Evolutionary conservation across 2,329 filamentous ascomycete genomes (phyloP), one percentile per base, ranked within the genome.

Genomic region (Teratosphaeria nubilosa): DNA sequence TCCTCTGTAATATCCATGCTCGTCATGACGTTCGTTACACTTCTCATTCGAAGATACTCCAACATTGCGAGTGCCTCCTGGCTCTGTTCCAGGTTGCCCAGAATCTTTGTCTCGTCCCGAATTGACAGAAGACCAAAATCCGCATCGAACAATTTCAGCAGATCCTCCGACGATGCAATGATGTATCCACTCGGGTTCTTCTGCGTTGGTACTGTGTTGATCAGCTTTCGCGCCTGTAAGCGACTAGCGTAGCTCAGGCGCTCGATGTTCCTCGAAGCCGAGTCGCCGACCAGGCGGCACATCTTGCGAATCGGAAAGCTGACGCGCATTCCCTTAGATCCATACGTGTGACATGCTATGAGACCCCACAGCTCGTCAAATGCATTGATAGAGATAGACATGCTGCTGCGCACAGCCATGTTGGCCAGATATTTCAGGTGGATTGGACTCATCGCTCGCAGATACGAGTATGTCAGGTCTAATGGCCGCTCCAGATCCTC

Each of bases 241-340:
- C 90, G 82, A 1, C 88, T 91, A 3, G 90, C 88, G 68, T 95
- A 95, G 0, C 90, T 95, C 0, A 96, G 76, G 32, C 90, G 80
- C 70, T 96, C 91, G 41, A 96, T 92, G 64, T 94, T 96, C 53
- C 89, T 80, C 0, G 89, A 95, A 0, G 90, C 89, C 0, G 86
- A 90, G 66, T 96, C 91, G 3, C 91, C 90, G 2, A 96, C 83
- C 4, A 96, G 76, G 5, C 90, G 85, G 70, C 91, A 96, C 86
- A 96, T 92, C 72, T 95, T 95, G 13, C 91, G 82, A 54, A 95
- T 91, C 0, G 91, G 90, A 67, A 96, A 96, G 0, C 89, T 89
- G 0, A 96, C 90, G n/a, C 91, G 82, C 89, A 94, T 95, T 3
- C 90, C 90, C 51, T 80, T 81, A 1, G 73, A 62, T 0, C 88